These are phyloP conservation scores for Helenozyma rhizophorensis DNA, from an alignment of 805 yeast species.

Conservation along the genomic window DNA sequence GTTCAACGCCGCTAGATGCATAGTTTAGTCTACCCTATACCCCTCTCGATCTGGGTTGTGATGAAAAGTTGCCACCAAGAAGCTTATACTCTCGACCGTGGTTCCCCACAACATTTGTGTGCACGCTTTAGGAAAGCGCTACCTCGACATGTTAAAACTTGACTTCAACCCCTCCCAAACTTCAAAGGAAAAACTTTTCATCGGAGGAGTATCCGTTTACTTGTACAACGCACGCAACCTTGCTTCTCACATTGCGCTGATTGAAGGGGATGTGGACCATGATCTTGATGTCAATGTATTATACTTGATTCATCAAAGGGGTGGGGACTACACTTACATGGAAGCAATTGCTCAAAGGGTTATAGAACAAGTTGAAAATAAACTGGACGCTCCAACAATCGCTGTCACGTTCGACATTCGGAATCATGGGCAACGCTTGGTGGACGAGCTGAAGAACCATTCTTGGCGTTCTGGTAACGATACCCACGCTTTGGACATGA, in stretches of 20 bases:
- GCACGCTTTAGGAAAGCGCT: no score
- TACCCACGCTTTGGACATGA: slow-evolving; percentile 50
- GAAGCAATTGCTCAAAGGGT: slow-evolving; percentile 38
- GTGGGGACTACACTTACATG: slow-evolving; percentile 32
- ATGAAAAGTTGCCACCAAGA: no score
- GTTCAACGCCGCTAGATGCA: no score
- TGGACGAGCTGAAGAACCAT: slow-evolving; percentile 31
- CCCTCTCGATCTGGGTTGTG: no score
- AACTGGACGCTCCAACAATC: slow-evolving; percentile 29
- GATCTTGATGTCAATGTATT: slow-evolving; percentile 36
- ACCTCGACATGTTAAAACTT: slow-evolving; percentile 9
- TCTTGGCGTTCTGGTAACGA: slow-evolving; percentile 47
- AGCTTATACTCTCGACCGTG: no score
- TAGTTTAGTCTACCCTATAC: no score
- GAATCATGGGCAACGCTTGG: slow-evolving; percentile 50
- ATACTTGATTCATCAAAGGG: slow-evolving; percentile 46
- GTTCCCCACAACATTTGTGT: no score
- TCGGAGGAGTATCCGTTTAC: slow-evolving; percentile 46
- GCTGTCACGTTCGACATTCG: slow-evolving; percentile 50
- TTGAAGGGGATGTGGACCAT: slow-evolving; percentile 8
- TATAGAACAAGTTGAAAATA: slow-evolving; percentile 22
- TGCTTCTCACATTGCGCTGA: slow-evolving; percentile 20
- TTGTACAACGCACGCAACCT: slow-evolving; percentile 38
- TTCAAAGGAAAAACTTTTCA: slow-evolving; percentile 11
- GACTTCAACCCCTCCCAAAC: slow-evolving; percentile 5